Percentiles rank a stretch among this genome's conserved stretches.
These are phyloP conservation scores for Pharus latifolius DNA, from an alignment of 176 grass and related monocot species.

Conservation along the genomic window DNA sequence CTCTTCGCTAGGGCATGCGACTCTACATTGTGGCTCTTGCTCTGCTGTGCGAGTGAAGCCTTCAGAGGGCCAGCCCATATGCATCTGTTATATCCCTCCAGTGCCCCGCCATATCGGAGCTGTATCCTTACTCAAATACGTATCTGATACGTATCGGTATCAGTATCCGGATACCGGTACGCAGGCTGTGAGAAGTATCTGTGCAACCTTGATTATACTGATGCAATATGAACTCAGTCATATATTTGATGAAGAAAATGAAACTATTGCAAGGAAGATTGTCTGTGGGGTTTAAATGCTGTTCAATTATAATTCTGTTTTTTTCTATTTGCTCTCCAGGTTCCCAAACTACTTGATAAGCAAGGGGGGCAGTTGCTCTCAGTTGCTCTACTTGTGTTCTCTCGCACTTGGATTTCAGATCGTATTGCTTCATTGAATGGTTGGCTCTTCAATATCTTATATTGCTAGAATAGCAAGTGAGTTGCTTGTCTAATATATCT, in stretches of 20 bases:
- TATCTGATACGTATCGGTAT: too few relatives aligned
- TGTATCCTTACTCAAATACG: too few relatives aligned
- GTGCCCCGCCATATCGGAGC: too few relatives aligned
- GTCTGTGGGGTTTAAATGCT: not conserved
- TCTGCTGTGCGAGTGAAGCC: too few relatives aligned
- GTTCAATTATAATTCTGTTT: slow-evolving; percentile 16
- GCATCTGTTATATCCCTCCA: too few relatives aligned
- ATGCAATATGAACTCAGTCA: not conserved
- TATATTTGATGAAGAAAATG: not conserved
- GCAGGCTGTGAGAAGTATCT: too few relatives aligned
- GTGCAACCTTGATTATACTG: slow-evolving; percentile 4
- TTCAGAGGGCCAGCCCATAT: too few relatives aligned
- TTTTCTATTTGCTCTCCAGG: slow-evolving; percentile 35
- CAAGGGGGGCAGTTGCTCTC: slow-evolving; percentile 92
- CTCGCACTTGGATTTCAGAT: slow-evolving; percentile 95
- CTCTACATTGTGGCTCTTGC: too few relatives aligned
- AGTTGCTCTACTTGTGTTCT: slow-evolving; percentile 85
- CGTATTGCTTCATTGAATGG: slow-evolving; percentile 97
- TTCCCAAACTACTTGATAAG: slow-evolving; percentile 88
- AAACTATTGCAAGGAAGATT: slow-evolving; percentile 9
- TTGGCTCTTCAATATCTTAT: slow-evolving; percentile 19
- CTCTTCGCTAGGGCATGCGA: too few relatives aligned
- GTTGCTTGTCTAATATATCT: slow-evolving; percentile 26
- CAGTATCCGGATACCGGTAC: too few relatives aligned
- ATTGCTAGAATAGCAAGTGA: slow-evolving; percentile 10